phyloP scores from a whole-genome alignment of 2,329 filamentous ascomycete species.

The Diaporthe caulivora region DNA sequence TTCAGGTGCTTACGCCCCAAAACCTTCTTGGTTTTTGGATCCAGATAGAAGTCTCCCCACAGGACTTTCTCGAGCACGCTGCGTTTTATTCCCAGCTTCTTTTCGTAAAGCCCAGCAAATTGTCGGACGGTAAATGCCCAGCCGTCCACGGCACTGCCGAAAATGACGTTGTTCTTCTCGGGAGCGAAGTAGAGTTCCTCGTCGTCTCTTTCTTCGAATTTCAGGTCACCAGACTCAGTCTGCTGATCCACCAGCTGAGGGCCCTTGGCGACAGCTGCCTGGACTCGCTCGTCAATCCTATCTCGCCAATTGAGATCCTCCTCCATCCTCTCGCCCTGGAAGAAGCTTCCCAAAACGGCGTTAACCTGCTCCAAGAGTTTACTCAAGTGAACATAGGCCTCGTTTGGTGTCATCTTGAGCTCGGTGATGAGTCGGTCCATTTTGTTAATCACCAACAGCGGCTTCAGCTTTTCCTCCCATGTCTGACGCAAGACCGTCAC shows the following conservation, averaged over 20 bases:
- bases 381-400: conserved; percentile 90
- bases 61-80: conserved; percentile 90
- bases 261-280: conserved; percentile 75
- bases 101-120: conserved; percentile 93
- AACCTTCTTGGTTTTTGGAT: conserved; percentile 96
- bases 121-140: conserved; percentile 98
- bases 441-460: conserved; percentile 96
- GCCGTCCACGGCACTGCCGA: conserved; percentile 97
- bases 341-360: conserved; percentile 96
- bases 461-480: conserved; percentile 96
- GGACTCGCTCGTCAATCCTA: conserved; percentile 87
- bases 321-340: conserved; percentile 98
- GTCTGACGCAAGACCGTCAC: conserved; percentile 95
- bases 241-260: conserved; percentile 60
- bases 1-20: conserved; percentile 92
- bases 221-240: conserved; percentile 68
- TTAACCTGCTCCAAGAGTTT: conserved; percentile 96
- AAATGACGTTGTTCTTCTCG: conserved; percentile 99
- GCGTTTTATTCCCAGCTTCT: conserved; percentile 95
- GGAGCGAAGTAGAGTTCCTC: conserved; percentile 98
- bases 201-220: conserved; percentile 92
- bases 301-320: conserved; percentile 97
- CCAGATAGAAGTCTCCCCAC: conserved; percentile 97
- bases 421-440: conserved; percentile 96
- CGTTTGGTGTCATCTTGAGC: conserved; percentile 89